A percentile compares a stretch with the other conserved stretches of the same genome.
These are phyloP conservation scores for rapeseed (Brassica napus) DNA, from an alignment of 345 rosid species.

Conservation along the genomic window DNA sequence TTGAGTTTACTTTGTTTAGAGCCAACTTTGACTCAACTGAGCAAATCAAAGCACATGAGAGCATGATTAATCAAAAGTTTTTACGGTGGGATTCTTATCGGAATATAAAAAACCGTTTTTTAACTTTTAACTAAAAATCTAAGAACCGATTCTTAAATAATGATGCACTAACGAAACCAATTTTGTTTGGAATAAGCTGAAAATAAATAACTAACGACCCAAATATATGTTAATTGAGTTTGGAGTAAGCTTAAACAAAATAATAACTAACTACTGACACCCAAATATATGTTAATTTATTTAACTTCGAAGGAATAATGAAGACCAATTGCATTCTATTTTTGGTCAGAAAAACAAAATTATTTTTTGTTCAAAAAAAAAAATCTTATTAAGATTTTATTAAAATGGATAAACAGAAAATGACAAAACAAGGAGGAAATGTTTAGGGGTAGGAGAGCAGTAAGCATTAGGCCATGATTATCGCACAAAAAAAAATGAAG, in stretches of 20 bases:
- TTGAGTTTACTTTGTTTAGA: background rate
- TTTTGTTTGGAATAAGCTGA: background rate
- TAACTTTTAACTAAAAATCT: too few relatives aligned
- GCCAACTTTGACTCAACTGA: conserved; percentile 3
- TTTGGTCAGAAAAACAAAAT: too few relatives aligned
- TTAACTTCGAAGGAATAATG: background rate
- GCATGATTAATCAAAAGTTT: too few relatives aligned
- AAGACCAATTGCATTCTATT: background rate
- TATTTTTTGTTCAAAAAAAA: background rate
- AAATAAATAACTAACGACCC: background rate
- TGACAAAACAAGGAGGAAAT: background rate
- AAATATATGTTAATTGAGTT: background rate
- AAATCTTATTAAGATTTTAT: background rate
- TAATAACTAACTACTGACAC: background rate
- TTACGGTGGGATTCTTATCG: too few relatives aligned
- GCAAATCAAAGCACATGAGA: background rate
- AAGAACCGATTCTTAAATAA: too few relatives aligned
- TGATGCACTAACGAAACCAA: background rate
- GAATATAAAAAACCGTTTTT: too few relatives aligned
- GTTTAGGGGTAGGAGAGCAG: conserved; percentile 21
- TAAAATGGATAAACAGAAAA: conserved; percentile 5
- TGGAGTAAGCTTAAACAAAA: background rate
- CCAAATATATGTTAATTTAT: background rate
- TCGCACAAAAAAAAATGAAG: too few relatives aligned
- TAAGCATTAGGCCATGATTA: conserved; percentile 28